Evolutionary conservation across 768 basidiomycete genomes (phyloP), one percentile per base, ranked within the genome.

Genomic region (Pholiota molesta): DNA sequence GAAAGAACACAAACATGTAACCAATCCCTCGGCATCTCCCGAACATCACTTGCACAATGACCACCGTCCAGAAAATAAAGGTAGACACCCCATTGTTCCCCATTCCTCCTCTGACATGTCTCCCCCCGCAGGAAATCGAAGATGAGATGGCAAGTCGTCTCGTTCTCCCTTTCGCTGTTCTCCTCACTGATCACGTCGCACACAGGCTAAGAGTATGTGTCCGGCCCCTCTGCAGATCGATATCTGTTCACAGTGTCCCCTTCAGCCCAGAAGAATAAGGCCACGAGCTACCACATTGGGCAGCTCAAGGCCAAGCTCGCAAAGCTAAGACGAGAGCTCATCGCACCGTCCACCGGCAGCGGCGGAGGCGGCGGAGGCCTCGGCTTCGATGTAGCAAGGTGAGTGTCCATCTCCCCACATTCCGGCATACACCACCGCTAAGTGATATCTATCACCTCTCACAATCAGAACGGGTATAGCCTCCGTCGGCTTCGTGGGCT

Each of bases 221-320:
- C 40, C 40, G 26, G 40, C 31, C 16, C 44, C 44, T 3, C 51
- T 44, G 42, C 52, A 57, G 29, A 55, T 53, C 56, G 61, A 47
- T 55, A 26, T 17, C 19, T 55, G 56, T 52, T 55, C 57, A 53
- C 59, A 54, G 63, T 73, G 3, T 11, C 57, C 71, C 63, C 31
- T 51, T 23, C 54, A 95, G 93, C 93, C 72, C 93, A 95, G 83
- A 95, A 95, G 77, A 95, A 95, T 77, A 95, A 95, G 86, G 92
- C 92, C 79, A 94, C 92, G 67, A 94, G 93, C 79, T 96, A 96
- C 76, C 95, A 97, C 80, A 78, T 97, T 62, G 96, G 96, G 57
- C 94, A 96, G 79, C 88, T 98, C 74, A 98, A 98, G 76, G 97
- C 97, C 60, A 99, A 99, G 75, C 88, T 99, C 56, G 97, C 97